Conservation (phyloP, 495 filamentous ascomycete species). For the Parmelia sp. region DNA sequence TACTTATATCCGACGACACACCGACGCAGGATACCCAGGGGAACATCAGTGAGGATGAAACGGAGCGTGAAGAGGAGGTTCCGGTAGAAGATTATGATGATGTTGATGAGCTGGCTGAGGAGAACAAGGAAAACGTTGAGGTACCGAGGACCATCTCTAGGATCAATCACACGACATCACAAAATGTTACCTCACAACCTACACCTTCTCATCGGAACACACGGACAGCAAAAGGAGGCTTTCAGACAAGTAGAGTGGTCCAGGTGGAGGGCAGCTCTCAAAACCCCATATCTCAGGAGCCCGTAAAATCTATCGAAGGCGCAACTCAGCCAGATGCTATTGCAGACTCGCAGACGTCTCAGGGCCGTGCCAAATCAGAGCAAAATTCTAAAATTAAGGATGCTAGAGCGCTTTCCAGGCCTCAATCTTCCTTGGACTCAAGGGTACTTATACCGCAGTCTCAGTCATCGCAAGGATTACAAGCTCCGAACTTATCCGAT, state of each 20-base stretch:
- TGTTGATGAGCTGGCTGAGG: constrained; percentile 35
- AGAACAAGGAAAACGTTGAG: constrained; percentile 47
- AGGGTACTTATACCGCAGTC: constrained; percentile 31
- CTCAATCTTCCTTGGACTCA: constrained; percentile 23
- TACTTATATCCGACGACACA: constrained; percentile 24
- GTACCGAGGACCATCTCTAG: constrained; percentile 31
- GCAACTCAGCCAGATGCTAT: constrained; percentile 31
- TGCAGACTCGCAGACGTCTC: constrained; percentile 46
- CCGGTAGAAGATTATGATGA: constrained; percentile 30
- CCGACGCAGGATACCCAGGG: constrained; percentile 18
- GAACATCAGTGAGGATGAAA: constrained; percentile 45
- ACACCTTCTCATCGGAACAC: constrained; percentile 21
- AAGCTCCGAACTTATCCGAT: constrained; percentile 23
- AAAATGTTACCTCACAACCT: constrained; percentile 35
- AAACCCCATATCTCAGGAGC: constrained; percentile 9
- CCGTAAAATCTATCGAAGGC: constrained; percentile 16
- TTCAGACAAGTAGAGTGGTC: neutral
- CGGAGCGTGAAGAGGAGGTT: constrained; percentile 44
- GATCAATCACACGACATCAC: constrained; percentile 39
- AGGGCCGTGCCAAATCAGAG: constrained; percentile 17
- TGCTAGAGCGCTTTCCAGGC: constrained; percentile 13
- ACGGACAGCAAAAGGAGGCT: constrained; percentile 5
- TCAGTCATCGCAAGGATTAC: constrained; percentile 25
- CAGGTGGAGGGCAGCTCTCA: constrained; percentile 9
- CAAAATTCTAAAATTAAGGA: constrained; percentile 6